Evolutionary conservation across 768 basidiomycete species (phyloP), one percentile per base, ranked within the genome.

Genomic region (Russula abietina): DNA sequence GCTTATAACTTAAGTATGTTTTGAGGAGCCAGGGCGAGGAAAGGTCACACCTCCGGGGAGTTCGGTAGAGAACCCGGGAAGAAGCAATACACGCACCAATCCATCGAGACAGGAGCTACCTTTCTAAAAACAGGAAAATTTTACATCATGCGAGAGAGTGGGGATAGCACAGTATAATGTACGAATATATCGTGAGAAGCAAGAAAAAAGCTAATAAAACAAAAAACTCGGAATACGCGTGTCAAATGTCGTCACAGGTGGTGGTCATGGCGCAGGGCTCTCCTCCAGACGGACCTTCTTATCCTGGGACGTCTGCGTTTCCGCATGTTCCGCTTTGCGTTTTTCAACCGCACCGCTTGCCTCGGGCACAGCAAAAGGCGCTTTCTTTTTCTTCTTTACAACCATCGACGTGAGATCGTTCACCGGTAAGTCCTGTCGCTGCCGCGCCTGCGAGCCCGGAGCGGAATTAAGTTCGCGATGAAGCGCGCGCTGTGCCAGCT

Each of bases 1-100:
- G 96, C 87, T 61, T 98, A 99, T n/a, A n/a, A n/a, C n/a, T n/a
- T 80, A 98, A 98, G 77, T 99, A 98, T 74, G 85, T 93, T 78
- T 75, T 98, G 76, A 78, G 82, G 74, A 94, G 93, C 74, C 84
- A 78, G 68, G 86, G 77, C 53, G 78, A 78, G 50, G 78, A n/a
- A 75, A 55, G 97, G 95, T 11, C 94, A 97, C 70, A 75, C 90
- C n/a, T 92, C 88, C 9, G 83, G 84, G 6, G 95, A 97, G 70
- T 95, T 93, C 73, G 93, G 90, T 19, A 72, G 73, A 2, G 90
- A 85, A 2, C 76, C 77, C 50, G 84, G 82, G 0, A 88, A 88
- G 75, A 90, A 84, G 73, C 76, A 75, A 68, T 98, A 85, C 71
- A 90, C 85, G 72, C 91, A 93, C 73, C 73, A 72, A 49, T 69